Base-by-base conservation (phyloP, 805 yeast species). In the Ogataea chonburiensis region DNA sequence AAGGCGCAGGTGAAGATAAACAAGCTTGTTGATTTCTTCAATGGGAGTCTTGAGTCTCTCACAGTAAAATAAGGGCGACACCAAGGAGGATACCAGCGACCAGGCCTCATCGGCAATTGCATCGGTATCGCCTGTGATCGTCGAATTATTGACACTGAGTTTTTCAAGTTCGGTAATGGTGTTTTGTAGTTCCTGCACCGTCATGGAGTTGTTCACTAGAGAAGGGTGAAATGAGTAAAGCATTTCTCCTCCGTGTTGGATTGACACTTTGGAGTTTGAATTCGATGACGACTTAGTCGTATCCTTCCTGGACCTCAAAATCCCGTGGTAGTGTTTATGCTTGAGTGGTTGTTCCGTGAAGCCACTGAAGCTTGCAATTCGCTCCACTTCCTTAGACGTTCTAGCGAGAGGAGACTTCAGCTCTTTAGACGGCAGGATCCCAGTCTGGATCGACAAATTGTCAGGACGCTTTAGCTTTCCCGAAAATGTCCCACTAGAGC, bases 1-100 rank as follows among this genome's bases (percentile, higher is more conserved):
- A 7, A 64, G 42, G 16, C 53, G 46, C n/a, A 61, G 35, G 42
- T 63, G 62, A 7, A 64, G 34, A 15, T 56, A 55, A 1, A 77
- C 70, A 35, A 76, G 56, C 28, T 66, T 68, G 47, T 76, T 77
- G 15, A 73, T 56, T 48, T 78, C 81, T 44, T 79, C 85, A 3
- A 78, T 68, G 0, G 82, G 78, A 0, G 71, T 68, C 13, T 70
- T 61, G 24, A 76, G 46, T 4, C 62, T 59, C 19, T 69, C 75
- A n/a, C 75, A 70, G 33, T 55, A 52, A 47, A 77, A 79, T 7
- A 79, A 43, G 1, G 80, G 73, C 16, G 64, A 51, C 0, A 71
- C 61, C 5, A 68, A 50, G 3, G 66, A 52, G 7, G 68, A 58
- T 1, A 79, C 55, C 6, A 72, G 53, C 2, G 66, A 51, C 78